Base-by-base conservation (phyloP, 768 basidiomycete species). In the Calocybe indica region DNA sequence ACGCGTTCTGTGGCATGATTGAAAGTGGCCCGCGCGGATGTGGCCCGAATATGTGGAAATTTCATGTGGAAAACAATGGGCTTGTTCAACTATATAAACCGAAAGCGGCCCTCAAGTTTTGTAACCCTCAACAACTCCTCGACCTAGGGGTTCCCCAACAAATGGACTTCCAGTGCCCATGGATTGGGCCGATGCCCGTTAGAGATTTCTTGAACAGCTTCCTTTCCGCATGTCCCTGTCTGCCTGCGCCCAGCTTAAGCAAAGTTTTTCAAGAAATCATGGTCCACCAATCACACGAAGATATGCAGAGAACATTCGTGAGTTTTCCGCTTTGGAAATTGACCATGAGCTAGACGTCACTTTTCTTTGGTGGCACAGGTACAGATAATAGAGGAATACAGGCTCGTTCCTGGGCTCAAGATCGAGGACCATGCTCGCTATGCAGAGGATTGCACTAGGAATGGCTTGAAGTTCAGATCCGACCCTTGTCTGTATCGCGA, bases 171-270 rank as follows among this genome's bases (percentile, higher is more conserved):
- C 11, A 30, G 11, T 22, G 34, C 13, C 40, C 14, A 32, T 54
- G 53, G 53, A 34, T 51, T 33, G 53, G 53, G 28, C 53, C 50
- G 30, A 46, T 43, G 30, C 50, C 50, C 22, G n/a, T 44, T 13
- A 8, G 39, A 9, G 32, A 47, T 9, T 54, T 54, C 42, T 14
- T 54, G 22, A 28, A 47, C 11, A 37, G 37, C 6, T 47, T 50
- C 13, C 28, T 38, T n/a, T 40, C 36, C 31, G 42, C 10, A 33
- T 31, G 30, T 15, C 14, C 13, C 14, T 33, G 32, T 6, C 14
- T 36, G 28, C 32, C 39, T 6, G 31, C 37, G 6, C 13, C 14
- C 8, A 43, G 30, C 10, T 40, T 39, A 6, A 40, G 34, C 12
- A 22, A 13, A 5, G 33, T 29, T 30, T 40, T 49, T 43, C 28